A percentile compares a stretch with the other conserved stretches of the same genome.
phyloP scores from a whole-genome alignment of 441 rosid species.

The Erodium chrysanthum region DNA sequence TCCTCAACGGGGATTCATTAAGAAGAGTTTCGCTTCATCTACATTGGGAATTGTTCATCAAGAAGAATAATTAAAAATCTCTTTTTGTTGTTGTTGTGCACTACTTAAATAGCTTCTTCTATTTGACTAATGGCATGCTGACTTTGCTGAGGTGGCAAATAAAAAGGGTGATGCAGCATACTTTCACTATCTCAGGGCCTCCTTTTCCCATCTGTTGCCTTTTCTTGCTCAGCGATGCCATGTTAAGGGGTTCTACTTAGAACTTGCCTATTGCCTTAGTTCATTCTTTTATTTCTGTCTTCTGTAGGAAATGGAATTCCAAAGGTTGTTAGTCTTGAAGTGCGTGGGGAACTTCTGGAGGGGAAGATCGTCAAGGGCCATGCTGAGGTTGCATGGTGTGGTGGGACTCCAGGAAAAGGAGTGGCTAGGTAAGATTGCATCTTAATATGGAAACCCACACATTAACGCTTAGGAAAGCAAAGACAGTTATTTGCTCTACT shows the following conservation, averaged over 20 bases:
- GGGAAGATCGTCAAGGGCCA: slow-evolving; percentile 62
- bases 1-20: neutral
- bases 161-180: neutral
- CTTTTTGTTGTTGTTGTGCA: no score
- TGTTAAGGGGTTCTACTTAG: slow-evolving; percentile 2
- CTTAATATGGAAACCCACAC: neutral
- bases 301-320: slow-evolving; percentile 81
- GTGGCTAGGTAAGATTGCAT: slow-evolving; percentile 57
- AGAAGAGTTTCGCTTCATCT: neutral
- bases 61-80: neutral
- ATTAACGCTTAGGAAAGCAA: neutral
- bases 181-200: neutral
- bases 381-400: slow-evolving; percentile 93
- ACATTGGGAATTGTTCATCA: neutral
- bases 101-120: neutral
- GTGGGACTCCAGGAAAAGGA: slow-evolving; percentile 91
- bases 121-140: neutral
- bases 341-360: slow-evolving; percentile 75
- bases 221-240: neutral
- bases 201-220: neutral
- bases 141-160: neutral
- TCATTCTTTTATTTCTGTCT: slow-evolving; percentile 16
- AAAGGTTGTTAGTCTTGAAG: slow-evolving; percentile 85
- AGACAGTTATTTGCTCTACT: neutral
- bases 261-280: slow-evolving; percentile 9